Evolutionary conservation across 2,329 filamentous ascomycete genomes (phyloP).

Genomic region (Colletotrichum falcatum): DNA sequence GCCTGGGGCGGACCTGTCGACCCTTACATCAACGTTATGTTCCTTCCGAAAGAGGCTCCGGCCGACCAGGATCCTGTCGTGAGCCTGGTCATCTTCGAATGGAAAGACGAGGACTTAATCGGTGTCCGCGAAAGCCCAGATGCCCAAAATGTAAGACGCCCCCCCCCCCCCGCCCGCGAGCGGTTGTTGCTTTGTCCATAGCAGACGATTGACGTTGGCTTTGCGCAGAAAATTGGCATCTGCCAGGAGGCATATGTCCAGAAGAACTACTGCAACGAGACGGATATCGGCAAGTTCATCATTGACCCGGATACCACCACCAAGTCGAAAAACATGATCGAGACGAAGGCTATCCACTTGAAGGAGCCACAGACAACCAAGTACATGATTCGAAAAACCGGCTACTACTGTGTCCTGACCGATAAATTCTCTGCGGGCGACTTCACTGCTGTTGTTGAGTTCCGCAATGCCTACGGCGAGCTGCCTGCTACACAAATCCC

Average conservation of each 20-base stretch:
- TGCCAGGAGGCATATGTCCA: conserved; percentile 81
- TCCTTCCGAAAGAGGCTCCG: conserved; percentile 70
- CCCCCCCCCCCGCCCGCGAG: too few relatives aligned
- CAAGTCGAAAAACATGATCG: conserved; percentile 76
- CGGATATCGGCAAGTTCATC: conserved; percentile 88
- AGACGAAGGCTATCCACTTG: conserved; percentile 85
- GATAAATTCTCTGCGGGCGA: conserved; percentile 74
- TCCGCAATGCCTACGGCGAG: conserved; percentile 96
- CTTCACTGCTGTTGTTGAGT: conserved; percentile 87
- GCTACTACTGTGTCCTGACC: conserved; percentile 94
- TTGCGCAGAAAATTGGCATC: conserved; percentile 62
- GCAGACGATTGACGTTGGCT: conserved; percentile 48
- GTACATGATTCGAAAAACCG: conserved; percentile 88
- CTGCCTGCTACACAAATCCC: conserved; percentile 95
- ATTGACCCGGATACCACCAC: conserved; percentile 80
- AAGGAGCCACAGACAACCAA: conserved; percentile 79
- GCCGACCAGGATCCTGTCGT: conserved; percentile 78
- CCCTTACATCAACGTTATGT: conserved; percentile 89
- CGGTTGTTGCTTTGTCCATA: not conserved
- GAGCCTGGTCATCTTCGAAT: conserved; percentile 93
- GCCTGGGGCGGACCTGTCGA: conserved; percentile 90
- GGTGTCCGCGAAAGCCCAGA: conserved; percentile 72
- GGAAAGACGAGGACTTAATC: conserved; percentile 84
- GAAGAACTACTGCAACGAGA: conserved; percentile 77
- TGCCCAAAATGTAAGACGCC: conserved; percentile 62